Base-by-base conservation (phyloP, 2,329 filamentous ascomycete genomes). In the Alternaria burnsii region DNA sequence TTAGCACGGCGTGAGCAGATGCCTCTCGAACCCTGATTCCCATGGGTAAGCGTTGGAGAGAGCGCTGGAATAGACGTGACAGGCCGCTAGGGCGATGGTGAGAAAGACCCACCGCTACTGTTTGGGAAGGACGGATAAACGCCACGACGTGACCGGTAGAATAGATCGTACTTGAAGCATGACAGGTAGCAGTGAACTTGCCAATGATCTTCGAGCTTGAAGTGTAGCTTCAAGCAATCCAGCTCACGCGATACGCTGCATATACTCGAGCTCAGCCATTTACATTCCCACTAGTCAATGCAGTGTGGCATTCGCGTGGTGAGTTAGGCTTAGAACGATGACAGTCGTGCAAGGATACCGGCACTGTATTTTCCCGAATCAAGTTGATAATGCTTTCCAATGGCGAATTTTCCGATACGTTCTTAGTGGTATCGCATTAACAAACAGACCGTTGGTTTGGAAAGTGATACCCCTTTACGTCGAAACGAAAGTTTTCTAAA, bases 401-500 rank as follows among this genome's bases (percentile, higher is more conserved):
- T 47, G 28, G 40, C 38, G 18, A 22, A 38, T 11, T 16, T 12
- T 50, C 34, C 40, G 18, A 10, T 55, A 9, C 41, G 55, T 30
- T 14, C 16, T 18, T 56, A 56, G 55, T 32, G 40, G 50, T 38
- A 55, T 40, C 28, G n/a, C 47, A 52, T 53, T 59, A 50, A 52
- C 40, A 48, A 14, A 18, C 22, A 32, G 43, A 53, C 34, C 44
- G 28, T 28, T 40, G 41, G 43, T 44, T 42, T 52, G 22, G 32
- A 36, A 51, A 26, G 18, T 63, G 44, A 20, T 38, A 41, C 42
- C 59, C 48, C 52, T 43, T 46, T 52, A 26, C 57, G 42, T 59
- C 57, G 67, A 71, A 70, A 68, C 63, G 58, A 32, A 14, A 2
- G 47, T 47, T 40, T 69, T 62, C 69, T 66, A 71, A 71, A 68